Conservation (phyloP, 208 protist genomes). For the Wallacemonas sp. region DNA sequence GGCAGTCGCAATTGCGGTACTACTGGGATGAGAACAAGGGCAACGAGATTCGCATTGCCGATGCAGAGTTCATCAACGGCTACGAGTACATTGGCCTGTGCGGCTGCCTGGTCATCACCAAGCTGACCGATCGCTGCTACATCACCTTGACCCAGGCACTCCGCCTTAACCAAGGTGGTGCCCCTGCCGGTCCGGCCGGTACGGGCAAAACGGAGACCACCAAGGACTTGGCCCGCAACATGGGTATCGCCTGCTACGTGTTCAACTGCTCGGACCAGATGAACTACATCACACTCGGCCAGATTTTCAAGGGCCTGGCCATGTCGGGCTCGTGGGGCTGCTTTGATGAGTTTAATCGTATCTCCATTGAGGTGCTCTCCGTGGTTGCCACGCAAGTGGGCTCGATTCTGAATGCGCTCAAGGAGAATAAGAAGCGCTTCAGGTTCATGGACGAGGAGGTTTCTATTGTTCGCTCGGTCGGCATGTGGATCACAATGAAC, state of each 20-base stretch:
- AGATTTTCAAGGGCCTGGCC: slow-evolving; percentile 97
- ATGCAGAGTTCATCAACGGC: slow-evolving; percentile 96
- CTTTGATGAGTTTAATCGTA: slow-evolving; percentile 98
- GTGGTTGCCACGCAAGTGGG: slow-evolving; percentile 98
- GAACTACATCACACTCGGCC: slow-evolving; percentile 97
- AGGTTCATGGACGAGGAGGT: slow-evolving; percentile 97
- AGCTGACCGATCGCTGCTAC: slow-evolving; percentile 98
- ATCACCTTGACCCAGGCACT: slow-evolving; percentile 97
- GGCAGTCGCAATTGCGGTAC: slow-evolving; percentile 98
- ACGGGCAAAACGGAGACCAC: slow-evolving; percentile 96
- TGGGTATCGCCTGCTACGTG: slow-evolving; percentile 95
- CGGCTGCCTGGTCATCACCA: slow-evolving; percentile 98
- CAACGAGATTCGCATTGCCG: slow-evolving; percentile 96
- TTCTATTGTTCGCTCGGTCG: slow-evolving; percentile 83
- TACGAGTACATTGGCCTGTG: slow-evolving; percentile 99
- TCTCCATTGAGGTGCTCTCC: slow-evolving; percentile 97
- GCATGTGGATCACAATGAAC: slow-evolving; percentile 98
- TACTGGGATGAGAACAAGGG: slow-evolving; percentile 95
- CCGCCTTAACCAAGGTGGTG: slow-evolving; percentile 90
- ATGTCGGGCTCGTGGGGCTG: slow-evolving; percentile 97
- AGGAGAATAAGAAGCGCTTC: slow-evolving; percentile 94
- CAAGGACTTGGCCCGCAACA: slow-evolving; percentile 94
- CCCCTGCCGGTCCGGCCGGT: slow-evolving; percentile 92
- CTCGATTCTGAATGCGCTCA: slow-evolving; percentile 97
- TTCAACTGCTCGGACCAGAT: slow-evolving; percentile 99